Base-by-base conservation (phyloP, 2,329 filamentous ascomycete species). In the Aspergillus sp. region DNA sequence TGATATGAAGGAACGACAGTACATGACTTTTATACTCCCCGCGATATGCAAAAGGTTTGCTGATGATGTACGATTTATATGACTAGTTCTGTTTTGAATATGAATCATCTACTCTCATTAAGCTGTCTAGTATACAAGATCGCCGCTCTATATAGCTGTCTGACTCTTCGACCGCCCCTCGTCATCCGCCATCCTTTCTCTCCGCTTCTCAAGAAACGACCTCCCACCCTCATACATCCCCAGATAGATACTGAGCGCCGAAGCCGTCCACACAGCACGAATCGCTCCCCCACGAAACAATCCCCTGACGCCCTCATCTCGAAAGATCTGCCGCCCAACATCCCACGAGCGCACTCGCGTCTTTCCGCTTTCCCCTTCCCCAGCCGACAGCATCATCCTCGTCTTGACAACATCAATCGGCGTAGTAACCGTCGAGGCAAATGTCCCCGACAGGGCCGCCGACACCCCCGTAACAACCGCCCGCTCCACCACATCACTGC, bases 371-470 rank as follows among this genome's bases (percentile, higher is more conserved):
- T 53, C 23, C 52, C 16, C 45, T 54, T 40, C 59, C 67, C 19
- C 17, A 19, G 85, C 85, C 25, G 81, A 79, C 21, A 96, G 77
- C 91, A 96, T 96, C 72, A 96, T 88, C 46, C 89, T 77, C 58
- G 91, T 96, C 77, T 96, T 96, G 20, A 96, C 82, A 9, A 96
- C 90, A 70, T 96, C 92, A 50, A 91, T 84, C 0, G 92, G 92
- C 47, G 91, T 96, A 1, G 91, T 96, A n/a, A 94, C 69, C 9
- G 89, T 81, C 1, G 91, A 88, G 0, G 91, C 87, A 7, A 93
- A 70, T 5, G 84, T 83, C 0, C 91, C 91, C 0, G 91, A 89
- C 14, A 81, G 70, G 2, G 87, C 89, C 0, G 91, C 91, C 65
- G 88, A 89, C 3, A 81, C 52, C 0, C 88, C 90, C 1, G 89